Evolutionary conservation across 371 early-diverging fungal genomes (phyloP).

Genomic region (Mucor velutinosus): DNA sequence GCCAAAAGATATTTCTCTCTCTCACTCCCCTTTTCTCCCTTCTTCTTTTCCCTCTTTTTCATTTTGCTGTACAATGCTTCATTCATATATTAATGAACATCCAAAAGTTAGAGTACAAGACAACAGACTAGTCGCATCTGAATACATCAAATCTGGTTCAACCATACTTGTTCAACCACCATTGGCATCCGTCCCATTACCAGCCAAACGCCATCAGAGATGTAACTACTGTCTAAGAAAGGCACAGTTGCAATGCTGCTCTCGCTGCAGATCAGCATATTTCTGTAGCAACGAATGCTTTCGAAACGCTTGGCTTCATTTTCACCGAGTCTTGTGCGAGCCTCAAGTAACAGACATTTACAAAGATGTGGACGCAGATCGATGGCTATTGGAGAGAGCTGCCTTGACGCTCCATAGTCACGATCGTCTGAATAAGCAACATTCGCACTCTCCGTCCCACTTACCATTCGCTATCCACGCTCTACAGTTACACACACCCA

Average conservation of each 20-base stretch:
- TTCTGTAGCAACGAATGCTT: conserved; percentile 53
- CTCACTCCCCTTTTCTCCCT: not conserved
- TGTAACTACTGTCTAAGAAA: conserved; percentile 48
- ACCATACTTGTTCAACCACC: conserved; percentile 33
- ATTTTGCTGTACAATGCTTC: conserved; percentile 5
- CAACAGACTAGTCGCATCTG: conserved; percentile 10
- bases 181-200: conserved; percentile 43
- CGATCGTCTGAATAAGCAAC: conserved; percentile 50
- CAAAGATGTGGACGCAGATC: conserved; percentile 42
- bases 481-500: conserved; percentile 22
- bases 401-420: conserved; percentile 51
- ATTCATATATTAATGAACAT: conserved; percentile 12
- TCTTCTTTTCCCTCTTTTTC: not conserved
- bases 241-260: conserved; percentile 49
- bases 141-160: conserved; percentile 28
- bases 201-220: conserved; percentile 40
- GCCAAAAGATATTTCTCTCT: not conserved
- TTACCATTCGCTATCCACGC: conserved; percentile 40
- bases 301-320: conserved; percentile 50
- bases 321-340: conserved; percentile 45
- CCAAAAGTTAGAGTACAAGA: conserved; percentile 3
- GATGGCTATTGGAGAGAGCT: conserved; percentile 47
- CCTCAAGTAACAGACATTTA: conserved; percentile 44
- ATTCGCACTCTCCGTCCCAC: conserved; percentile 48
- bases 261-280: conserved; percentile 49